These are phyloP conservation scores for Azolla pinnata DNA, from an alignment of 75 land plant genomes.

Conservation along the genomic window DNA sequence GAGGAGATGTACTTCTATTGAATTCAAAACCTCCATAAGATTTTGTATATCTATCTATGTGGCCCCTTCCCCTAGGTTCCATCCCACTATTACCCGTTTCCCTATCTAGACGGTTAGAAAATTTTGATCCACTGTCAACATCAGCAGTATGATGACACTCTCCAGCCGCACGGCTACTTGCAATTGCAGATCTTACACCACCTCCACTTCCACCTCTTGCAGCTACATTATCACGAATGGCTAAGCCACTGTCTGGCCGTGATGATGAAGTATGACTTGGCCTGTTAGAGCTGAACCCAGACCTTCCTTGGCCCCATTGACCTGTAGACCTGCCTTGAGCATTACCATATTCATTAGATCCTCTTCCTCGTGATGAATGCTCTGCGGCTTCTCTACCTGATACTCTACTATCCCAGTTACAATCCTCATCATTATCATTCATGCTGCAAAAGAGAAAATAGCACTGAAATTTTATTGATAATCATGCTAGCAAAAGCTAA, in stretches of 20 bases:
- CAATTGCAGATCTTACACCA: conserved; percentile 51
- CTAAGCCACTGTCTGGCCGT: too few species aligned
- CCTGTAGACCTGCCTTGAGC: conserved; percentile 26
- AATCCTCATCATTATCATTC: conserved; percentile 11
- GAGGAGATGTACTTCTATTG: background rate
- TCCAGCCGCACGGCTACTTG: conserved; percentile 15
- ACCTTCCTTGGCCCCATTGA: conserved; percentile 19
- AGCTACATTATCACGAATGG: too few species aligned
- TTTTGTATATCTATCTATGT: too few species aligned
- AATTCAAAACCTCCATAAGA: background rate
- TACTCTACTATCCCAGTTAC: conserved; percentile 18
- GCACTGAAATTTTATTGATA: background rate
- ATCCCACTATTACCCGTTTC: too few species aligned
- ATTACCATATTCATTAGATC: too few species aligned
- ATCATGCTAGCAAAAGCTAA: too few species aligned
- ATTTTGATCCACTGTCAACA: conserved; percentile 23
- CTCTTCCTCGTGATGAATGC: too few species aligned
- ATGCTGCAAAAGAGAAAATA: conserved; percentile 9
- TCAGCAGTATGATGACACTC: conserved; percentile 19
- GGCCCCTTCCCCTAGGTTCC: too few species aligned
- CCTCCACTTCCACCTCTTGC: conserved; percentile 66
- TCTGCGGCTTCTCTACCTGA: conserved; percentile 15
- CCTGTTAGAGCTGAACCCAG: conserved; percentile 23
- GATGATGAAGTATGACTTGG: conserved; percentile 44
- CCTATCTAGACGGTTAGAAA: too few species aligned